Evolutionary conservation across 2,329 filamentous ascomycete genomes (phyloP), one percentile per base, ranked within the genome.

Genomic region (Pseudogymnoascus sp.): DNA sequence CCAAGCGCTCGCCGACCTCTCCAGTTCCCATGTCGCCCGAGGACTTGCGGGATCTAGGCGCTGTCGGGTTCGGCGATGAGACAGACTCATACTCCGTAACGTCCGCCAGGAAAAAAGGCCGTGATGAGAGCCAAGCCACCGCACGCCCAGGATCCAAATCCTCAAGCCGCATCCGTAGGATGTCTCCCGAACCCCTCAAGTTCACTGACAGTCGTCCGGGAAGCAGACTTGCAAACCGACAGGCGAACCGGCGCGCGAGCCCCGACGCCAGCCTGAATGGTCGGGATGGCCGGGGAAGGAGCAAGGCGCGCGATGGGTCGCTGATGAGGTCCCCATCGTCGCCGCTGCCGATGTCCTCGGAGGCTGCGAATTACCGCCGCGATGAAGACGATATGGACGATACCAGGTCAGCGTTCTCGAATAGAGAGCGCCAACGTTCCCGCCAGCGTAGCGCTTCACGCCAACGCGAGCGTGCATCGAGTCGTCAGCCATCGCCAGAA

Each of bases 1-100:
- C 86, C 11, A 96, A 96, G 76, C 83, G 90, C 21, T 97, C 93
- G 1, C 93, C 93, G 0, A 96, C 91, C 1, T 97, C 93, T 0
- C 93, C 93, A 0, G 83, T 96, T 1, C 91, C 93, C 2, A 97
- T 97, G 93, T 96, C 93, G 2, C 92, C 92, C 0, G 91, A 96
- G 69, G 92, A 97, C 70, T 73, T 90, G 65, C 84, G 86, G 71
- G 87, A 83, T 68, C 75, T 88, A 60, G 83, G 81, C 66, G 68
- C 71, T 34, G 60, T 66, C 51, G 67, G 70, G 71, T 75, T 66
- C 65, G 72, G 64, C 67, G 71, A 65, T 73, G 75, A 62, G 67
- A 47, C 57, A 36, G 64, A 66, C 62, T 65, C 37, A 71, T 69
- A 21, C 71, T 72, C 6, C 71, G 71, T n/a, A 63, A 63, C 31